A percentile compares a stretch with the other conserved stretches of the same genome.
These are phyloP conservation scores for Pseudognaphalium luteoalbum DNA, from an alignment of 129 eudicot species.

Conservation along the genomic window DNA sequence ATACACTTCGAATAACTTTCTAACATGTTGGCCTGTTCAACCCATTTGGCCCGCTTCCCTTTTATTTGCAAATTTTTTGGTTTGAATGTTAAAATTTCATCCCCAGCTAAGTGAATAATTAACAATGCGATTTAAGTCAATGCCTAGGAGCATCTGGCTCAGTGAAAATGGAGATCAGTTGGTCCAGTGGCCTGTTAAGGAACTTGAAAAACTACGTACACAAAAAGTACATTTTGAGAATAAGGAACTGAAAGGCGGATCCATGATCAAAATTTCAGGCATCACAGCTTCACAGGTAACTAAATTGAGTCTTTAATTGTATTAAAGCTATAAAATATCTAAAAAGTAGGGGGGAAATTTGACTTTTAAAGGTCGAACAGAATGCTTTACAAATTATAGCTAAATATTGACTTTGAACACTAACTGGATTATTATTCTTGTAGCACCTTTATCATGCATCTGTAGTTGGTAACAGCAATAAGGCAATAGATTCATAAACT, in stretches of 20 bases:
- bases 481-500: background rate
- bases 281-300: constrained; percentile 67
- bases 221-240: constrained; percentile 26
- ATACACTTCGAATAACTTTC: too few relatives aligned
- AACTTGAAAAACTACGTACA: constrained; percentile 49
- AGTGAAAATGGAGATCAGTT: constrained; percentile 52
- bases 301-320: background rate
- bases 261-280: constrained; percentile 44
- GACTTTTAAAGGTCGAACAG: constrained; percentile 2
- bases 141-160: constrained; percentile 59
- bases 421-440: background rate
- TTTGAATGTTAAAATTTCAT: background rate
- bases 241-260: constrained; percentile 45
- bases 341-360: background rate
- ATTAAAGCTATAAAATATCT: background rate
- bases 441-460: background rate
- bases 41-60: too few relatives aligned
- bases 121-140: constrained; percentile 41
- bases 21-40: too few relatives aligned
- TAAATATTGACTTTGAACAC: background rate
- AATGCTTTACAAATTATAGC: background rate
- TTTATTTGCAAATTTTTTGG: too few relatives aligned
- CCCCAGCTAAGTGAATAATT: background rate
- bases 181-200: constrained; percentile 68
- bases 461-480: background rate